Evolutionary conservation across 2,329 filamentous ascomycete genomes (phyloP).

Genomic region (Monilinia fructigena): DNA sequence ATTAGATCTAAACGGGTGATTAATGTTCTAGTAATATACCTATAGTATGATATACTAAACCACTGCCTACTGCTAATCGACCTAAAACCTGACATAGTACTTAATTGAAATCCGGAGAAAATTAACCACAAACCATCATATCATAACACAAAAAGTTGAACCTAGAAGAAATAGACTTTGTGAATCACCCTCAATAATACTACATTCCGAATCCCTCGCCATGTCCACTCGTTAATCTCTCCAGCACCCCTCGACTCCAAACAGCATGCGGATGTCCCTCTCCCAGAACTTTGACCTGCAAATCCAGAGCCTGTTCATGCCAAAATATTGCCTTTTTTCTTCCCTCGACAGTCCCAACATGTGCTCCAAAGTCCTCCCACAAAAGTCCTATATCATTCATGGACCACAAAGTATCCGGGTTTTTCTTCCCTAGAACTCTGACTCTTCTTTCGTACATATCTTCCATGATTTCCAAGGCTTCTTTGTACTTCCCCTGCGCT

Average conservation of each 20-base stretch:
- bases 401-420: constrained; percentile 21
- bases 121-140: too few species aligned
- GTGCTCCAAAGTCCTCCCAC: constrained; percentile 5
- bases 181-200: neutral
- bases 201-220: neutral
- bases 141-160: too few species aligned
- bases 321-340: neutral
- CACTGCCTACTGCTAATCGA: too few species aligned
- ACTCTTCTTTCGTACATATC: constrained; percentile 14
- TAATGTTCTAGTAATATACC: too few species aligned
- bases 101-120: too few species aligned
- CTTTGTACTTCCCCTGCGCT: constrained; percentile 1
- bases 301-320: neutral
- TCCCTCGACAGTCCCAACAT: neutral
- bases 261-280: neutral
- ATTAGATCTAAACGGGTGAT: too few species aligned
- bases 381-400: constrained; percentile 19
- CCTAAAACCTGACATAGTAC: too few species aligned
- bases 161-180: too few species aligned
- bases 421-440: neutral
- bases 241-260: neutral
- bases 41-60: too few species aligned
- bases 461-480: constrained; percentile 18
- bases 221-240: neutral
- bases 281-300: neutral